A percentile compares a stretch with the other conserved stretches of the same genome.
phyloP scores from a whole-genome alignment of 1,139 yeast genomes.

The Taphrina pruni region DNA sequence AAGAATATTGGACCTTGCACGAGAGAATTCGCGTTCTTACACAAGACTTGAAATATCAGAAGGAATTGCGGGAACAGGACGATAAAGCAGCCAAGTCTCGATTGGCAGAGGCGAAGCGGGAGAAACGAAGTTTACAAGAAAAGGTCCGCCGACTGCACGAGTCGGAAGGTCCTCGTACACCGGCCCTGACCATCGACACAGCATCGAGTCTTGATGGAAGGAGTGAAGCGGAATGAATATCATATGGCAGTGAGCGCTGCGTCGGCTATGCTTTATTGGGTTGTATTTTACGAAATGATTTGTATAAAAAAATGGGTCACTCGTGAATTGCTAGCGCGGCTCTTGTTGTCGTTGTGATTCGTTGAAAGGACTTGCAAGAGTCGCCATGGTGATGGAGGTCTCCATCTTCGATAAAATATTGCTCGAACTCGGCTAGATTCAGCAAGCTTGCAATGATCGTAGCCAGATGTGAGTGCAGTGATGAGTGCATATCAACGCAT shows the following conservation, averaged over 20 bases:
- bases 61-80: constrained; percentile 26
- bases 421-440: neutral
- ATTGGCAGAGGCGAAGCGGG: neutral
- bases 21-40: constrained; percentile 20
- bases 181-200: constrained; percentile 2
- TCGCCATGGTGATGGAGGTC: too few relatives aligned
- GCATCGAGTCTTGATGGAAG: constrained; percentile 5
- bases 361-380: too few relatives aligned
- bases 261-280: neutral
- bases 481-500: neutral
- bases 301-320: too few relatives aligned
- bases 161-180: neutral
- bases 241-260: neutral
- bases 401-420: too few relatives aligned
- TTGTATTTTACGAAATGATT: neutral
- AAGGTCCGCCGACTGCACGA: neutral
- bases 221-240: neutral
- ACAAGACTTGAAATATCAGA: constrained; percentile 24
- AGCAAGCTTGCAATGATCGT: neutral
- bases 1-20: constrained; percentile 25
- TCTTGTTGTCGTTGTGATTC: too few relatives aligned
- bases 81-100: constrained; percentile 22
- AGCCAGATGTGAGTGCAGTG: neutral
- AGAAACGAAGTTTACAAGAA: constrained; percentile 10
- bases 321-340: too few relatives aligned